Evolutionary conservation across 495 filamentous ascomycete genomes (phyloP), one percentile per base, ranked within the genome.

Genomic region (Talaromyces trachyspermus): DNA sequence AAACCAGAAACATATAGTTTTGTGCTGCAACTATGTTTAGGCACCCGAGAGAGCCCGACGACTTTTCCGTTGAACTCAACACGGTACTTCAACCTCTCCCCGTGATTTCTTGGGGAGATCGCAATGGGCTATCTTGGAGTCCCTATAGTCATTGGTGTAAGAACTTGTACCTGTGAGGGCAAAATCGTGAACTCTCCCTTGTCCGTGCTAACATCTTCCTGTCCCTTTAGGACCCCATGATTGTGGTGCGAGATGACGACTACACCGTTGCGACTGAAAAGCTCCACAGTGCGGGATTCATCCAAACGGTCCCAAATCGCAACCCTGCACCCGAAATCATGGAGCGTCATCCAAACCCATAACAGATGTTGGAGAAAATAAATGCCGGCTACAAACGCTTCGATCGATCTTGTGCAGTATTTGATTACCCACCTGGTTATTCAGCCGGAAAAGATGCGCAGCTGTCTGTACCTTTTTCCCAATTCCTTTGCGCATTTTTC

Each of bases 201-300:
- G 27, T 48, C 27, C 19, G 23, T 45, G 25, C 27, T 54, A 49
- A 53, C 53, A 37, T 25, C 24, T 52, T 33, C 37, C 45, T 42
- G 37, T 46, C 19, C 14, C 37, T 48, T 26, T 36, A 57, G 50
- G 37, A 29, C 24, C 48, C 30, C 19, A 58, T 56, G 46, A 15
- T 61, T 49, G 55, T 56, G 14, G 51, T 61, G n/a, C 51, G 30
- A 39, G 58, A 61, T 49, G 38, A 56, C 6, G 49, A 58, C 49
- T 55, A 58, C 24, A 12, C 23, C 32, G 32, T 17, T 18, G 50
- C 54, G 4, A 53, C 44, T 43, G n/a, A 53, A 49, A 53, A 37
- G 36, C 57, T 60, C 30, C 27, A 53, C 35, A 49, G 24, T 15
- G 44, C 57, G 12, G 54, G 52, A 44, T 57, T 57, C 42, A 14